phyloP scores from a whole-genome alignment of 1,284 basidiomycete species.

The Ceratobasidium sp. region DNA sequence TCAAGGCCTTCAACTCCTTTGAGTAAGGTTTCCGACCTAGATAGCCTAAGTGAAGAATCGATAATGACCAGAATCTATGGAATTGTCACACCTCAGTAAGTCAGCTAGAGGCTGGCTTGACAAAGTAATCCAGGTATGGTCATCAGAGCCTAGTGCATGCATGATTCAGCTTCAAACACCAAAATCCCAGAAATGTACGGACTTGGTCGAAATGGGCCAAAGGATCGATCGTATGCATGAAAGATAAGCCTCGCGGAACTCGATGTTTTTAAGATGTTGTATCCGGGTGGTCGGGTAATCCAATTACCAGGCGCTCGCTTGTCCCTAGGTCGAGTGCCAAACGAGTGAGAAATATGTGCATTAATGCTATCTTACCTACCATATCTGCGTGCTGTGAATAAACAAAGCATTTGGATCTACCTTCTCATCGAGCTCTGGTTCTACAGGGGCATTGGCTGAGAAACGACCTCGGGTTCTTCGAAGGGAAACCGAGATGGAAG shows the following conservation, averaged over 20 bases:
- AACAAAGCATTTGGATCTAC: slow-evolving; percentile 9
- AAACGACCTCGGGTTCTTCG: too few species aligned
- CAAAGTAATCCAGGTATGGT: slow-evolving; percentile 16
- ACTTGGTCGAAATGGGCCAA: slow-evolving; percentile 17
- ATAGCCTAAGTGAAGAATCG: too few species aligned
- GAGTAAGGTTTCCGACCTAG: slow-evolving; percentile 11
- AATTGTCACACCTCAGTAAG: slow-evolving; percentile 1
- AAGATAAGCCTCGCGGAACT: slow-evolving; percentile 3
- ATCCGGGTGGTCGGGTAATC: slow-evolving; percentile 6
- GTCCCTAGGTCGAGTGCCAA: too few species aligned
- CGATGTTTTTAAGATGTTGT: neutral
- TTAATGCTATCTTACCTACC: neutral
- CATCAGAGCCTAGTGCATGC: slow-evolving; percentile 1
- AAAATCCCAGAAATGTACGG: neutral
- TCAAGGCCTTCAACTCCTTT: neutral
- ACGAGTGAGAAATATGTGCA: neutral
- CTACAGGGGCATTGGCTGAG: too few species aligned
- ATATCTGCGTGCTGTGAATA: slow-evolving; percentile 6
- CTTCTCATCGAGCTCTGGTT: neutral
- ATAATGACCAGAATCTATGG: too few species aligned
- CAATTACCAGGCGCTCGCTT: slow-evolving; percentile 16
- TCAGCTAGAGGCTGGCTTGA: slow-evolving; percentile 7
- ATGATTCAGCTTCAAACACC: neutral
- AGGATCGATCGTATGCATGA: slow-evolving; percentile 10
- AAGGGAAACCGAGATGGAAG: too few species aligned